These are phyloP conservation scores for Eragrostis tef DNA, from an alignment of 202 grass and related monocot genomes.

Conservation along the genomic window DNA sequence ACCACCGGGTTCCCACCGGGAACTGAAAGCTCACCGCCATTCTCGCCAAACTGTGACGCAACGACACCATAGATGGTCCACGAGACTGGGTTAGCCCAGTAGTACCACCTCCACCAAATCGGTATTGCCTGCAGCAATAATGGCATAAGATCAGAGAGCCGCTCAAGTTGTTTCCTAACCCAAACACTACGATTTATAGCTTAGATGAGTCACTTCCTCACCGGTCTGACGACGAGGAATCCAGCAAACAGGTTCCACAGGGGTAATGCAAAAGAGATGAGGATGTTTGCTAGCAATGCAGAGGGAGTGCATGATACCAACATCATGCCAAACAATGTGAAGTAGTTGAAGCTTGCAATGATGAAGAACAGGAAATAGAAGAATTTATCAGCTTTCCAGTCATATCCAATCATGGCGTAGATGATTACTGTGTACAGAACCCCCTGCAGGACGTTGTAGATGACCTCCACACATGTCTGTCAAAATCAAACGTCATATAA, in stretches of 20 bases:
- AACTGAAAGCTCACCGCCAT: slow-evolving; percentile 31
- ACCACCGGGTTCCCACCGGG: slow-evolving; percentile 37
- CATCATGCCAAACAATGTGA: slow-evolving; percentile 83
- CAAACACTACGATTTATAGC: not conserved
- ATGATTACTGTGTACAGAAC: slow-evolving; percentile 62
- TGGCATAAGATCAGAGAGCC: not conserved
- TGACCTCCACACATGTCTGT: slow-evolving; percentile 63
- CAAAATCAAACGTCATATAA: slow-evolving; percentile 29
- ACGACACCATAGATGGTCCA: slow-evolving; percentile 83
- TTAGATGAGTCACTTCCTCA: slow-evolving; percentile 38
- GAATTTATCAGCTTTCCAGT: slow-evolving; percentile 64
- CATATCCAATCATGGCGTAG: slow-evolving; percentile 77
- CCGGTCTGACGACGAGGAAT: slow-evolving; percentile 65
- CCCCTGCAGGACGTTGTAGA: slow-evolving; percentile 63
- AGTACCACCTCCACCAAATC: slow-evolving; percentile 96
- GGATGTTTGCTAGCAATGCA: slow-evolving; percentile 58
- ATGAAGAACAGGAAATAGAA: slow-evolving; percentile 81
- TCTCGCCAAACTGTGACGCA: slow-evolving; percentile 68
- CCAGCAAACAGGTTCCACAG: slow-evolving; percentile 86
- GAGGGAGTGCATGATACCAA: slow-evolving; percentile 63
- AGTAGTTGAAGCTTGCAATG: slow-evolving; percentile 67
- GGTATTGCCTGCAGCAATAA: slow-evolving; percentile 58
- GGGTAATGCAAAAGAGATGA: slow-evolving; percentile 55
- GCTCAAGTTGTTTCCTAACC: not conserved
- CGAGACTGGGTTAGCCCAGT: slow-evolving; percentile 75